Base-by-base conservation (phyloP, 768 basidiomycete genomes). In the Tulasnella calospora region DNA sequence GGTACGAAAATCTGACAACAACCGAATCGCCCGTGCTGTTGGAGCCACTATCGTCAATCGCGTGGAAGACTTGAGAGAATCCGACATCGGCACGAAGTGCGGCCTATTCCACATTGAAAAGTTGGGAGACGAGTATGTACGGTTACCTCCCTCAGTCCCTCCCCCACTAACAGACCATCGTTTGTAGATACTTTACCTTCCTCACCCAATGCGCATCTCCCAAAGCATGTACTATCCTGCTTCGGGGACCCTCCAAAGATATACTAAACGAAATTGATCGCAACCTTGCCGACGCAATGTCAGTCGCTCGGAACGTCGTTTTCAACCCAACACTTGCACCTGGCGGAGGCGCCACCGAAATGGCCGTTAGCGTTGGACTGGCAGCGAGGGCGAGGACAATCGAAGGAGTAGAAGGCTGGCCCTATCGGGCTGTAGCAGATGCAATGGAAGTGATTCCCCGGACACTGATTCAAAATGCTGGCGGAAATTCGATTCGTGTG, bases 1-100 rank as follows among this genome's bases (percentile, higher is more conserved):
- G n/a, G 96, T 99, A 13, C 92, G 98, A 83, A 99, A 99, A 85
- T 96, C 95, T 3, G 98, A 99, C 85, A 98, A 99, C 87, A 99
- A 99, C 85, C 94, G 98, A 69, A 94, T 99, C 80, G 98, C 98
- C 0, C 92, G 98, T 35, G 96, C 96, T 0, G 92, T 94, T 51
- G 96, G 96, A 33, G 97, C 94, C 1, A 98, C 95, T 40, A 98
- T 99, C 84, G 94, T 99, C 80, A 99, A 99, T 86, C 91, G 96
- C 21, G 88, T 96, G 30, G 98, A 99, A 83, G 97, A 99, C 83
- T 87, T 99, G 46, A 90, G 96, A 30, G 97, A 97, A 81, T 85
- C 90, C 0, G 98, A 99, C 82, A 88, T 99, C 71, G 98, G 98
- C 23, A 96, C 94, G 0, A 86, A 91, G 76, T 99, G 98, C 83